Conservation (phyloP, 140 eudicot genomes). For the Erigeron philadelphicus region DNA sequence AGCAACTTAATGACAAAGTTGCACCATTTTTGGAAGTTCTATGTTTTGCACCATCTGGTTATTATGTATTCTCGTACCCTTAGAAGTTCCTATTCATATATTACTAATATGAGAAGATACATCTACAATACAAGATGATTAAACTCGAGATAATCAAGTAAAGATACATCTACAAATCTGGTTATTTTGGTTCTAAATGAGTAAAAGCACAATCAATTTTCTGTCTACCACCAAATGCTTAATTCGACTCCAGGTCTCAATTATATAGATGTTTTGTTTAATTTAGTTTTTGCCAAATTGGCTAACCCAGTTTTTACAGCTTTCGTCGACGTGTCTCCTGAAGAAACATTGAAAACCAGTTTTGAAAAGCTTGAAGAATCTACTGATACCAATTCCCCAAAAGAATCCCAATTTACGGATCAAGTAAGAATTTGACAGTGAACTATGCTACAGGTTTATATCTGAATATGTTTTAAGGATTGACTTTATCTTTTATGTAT, state of each 20-base stretch:
- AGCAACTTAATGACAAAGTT: not conserved
- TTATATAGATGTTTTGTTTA: not conserved
- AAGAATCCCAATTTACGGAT: constrained; percentile 39
- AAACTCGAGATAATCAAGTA: not conserved
- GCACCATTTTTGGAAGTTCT: not conserved
- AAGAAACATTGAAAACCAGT: constrained; percentile 58
- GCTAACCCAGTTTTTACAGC: constrained; percentile 37
- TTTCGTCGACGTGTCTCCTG: constrained; percentile 89
- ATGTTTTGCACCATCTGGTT: not conserved
- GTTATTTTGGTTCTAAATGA: constrained; percentile 1
- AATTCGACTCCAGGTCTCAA: not conserved
- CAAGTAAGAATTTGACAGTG: constrained; percentile 39
- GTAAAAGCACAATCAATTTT: not conserved
- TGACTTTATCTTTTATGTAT: constrained; percentile 9
- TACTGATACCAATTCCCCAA: constrained; percentile 39
- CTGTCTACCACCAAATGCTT: not conserved
- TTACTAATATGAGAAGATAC: not conserved
- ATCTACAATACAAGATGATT: not conserved
- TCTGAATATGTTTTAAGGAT: not conserved
- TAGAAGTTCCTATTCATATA: not conserved
- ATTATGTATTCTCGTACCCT: not conserved
- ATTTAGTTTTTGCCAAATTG: not conserved
- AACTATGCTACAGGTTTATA: constrained; percentile 15
- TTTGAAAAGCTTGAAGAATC: constrained; percentile 56
- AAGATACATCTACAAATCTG: not conserved